Base-by-base conservation (phyloP, 2,329 filamentous ascomycete genomes). In the Aspergillus ibericus region DNA sequence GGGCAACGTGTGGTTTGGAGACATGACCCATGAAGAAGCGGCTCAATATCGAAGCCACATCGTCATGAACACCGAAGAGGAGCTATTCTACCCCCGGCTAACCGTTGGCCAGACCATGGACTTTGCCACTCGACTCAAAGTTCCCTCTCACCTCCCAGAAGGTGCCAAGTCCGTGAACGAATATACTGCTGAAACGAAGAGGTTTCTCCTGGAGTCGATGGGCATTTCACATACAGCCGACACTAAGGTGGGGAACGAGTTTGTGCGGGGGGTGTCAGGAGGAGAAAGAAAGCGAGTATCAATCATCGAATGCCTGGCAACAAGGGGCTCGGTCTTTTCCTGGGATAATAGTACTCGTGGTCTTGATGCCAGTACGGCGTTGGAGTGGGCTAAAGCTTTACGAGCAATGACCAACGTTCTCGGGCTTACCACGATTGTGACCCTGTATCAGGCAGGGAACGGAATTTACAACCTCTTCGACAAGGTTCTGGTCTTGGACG, bases 251-350 rank as follows among this genome's bases (percentile, higher is more conserved):
- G 87, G 87, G 2, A 82, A 88, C 59, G 84, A 84, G 20, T 87
- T 81, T 59, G 77, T 88, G 0, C 80, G 86, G 7, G 86, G 88
- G 61, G 84, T 89, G 0, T 86, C 83, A 15, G 86, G 86, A 29
- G 87, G 87, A 13, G 86, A 89, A 68, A 72, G 85, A 5, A 89
- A 89, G 72, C 81, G 87, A 60, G 85, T 89, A 0, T 87, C 84
- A 1, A 88, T 89, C 54, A 82, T 85, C 8, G 87, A 89, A 66
- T 81, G 80, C 6, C 68, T 88, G 59, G 81, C 83, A 0, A 83
- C 82, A 0, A 75, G 79, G 8, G 84, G 79, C 0, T 67, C 81
- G 0, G 79, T 90, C 1, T 83, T 81, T 52, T 86, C 82, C 70
- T 88, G 85, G 85, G 86, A 88, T 60, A 88, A 88, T 68, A 81